phyloP scores from a whole-genome alignment of 2,329 filamentous ascomycete genomes.

The Graphilbum sp. region DNA sequence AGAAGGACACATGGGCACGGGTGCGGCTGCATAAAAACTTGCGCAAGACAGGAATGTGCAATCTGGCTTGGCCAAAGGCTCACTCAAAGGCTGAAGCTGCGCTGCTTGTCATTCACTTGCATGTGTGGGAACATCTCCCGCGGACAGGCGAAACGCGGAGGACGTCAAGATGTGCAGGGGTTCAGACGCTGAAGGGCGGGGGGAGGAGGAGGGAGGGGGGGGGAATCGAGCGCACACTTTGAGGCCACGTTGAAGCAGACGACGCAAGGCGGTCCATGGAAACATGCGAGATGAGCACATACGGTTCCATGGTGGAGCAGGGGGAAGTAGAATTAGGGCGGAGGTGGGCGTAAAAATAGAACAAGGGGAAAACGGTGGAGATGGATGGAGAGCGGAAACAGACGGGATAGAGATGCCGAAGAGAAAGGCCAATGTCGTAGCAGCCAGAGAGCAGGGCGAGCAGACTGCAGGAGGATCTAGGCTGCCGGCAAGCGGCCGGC shows the following conservation, averaged over 20 bases:
- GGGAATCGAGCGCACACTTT: too few species aligned
- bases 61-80: too few species aligned
- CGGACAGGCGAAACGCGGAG: conserved; percentile 9
- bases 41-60: too few species aligned
- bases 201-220: conserved; percentile 1
- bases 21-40: too few species aligned
- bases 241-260: too few species aligned
- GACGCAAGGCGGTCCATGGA: too few species aligned
- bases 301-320: background rate
- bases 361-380: background rate
- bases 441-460: too few species aligned
- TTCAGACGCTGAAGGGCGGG: conserved; percentile 1
- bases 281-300: background rate
- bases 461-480: too few species aligned
- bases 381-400: background rate
- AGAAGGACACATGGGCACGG: too few species aligned
- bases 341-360: background rate
- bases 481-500: too few species aligned
- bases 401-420: background rate
- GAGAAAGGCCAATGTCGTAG: too few species aligned
- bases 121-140: conserved; percentile 6
- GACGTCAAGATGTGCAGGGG: conserved; percentile 6
- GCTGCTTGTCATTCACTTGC: background rate
- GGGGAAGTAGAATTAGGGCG: background rate
- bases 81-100: too few species aligned